These are phyloP conservation scores for Fusarium dlaminii DNA, from an alignment of 2,329 filamentous ascomycete genomes.

Conservation along the genomic window DNA sequence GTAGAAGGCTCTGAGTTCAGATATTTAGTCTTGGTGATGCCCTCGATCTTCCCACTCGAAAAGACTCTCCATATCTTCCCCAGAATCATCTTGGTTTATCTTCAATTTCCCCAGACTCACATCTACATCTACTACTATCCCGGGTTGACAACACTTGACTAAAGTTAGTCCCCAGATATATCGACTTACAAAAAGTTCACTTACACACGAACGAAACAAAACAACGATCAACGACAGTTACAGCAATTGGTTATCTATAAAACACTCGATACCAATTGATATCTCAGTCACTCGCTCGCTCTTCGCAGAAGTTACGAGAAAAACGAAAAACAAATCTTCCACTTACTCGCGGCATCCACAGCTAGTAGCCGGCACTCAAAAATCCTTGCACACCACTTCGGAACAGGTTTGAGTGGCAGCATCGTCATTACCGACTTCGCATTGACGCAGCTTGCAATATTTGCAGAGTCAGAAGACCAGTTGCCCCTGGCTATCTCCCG, in stretches of 20 bases:
- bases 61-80: slow-evolving; percentile 37
- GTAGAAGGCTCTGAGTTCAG: slow-evolving; percentile 28
- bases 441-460: slow-evolving; percentile 6
- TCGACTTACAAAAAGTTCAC: slow-evolving; percentile 23
- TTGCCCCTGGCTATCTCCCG: slow-evolving; percentile 35
- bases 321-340: slow-evolving; percentile 19
- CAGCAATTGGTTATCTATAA: slow-evolving; percentile 3
- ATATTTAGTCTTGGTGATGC: slow-evolving; percentile 42
- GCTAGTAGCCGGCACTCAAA: slow-evolving; percentile 22
- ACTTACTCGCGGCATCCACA: slow-evolving; percentile 19
- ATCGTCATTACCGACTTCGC: slow-evolving; percentile 27
- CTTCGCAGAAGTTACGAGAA: slow-evolving; percentile 7
- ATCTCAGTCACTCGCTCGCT: slow-evolving; percentile 3
- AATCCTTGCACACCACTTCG: slow-evolving; percentile 28
- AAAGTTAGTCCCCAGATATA: slow-evolving; percentile 19
- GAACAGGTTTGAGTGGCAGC: slow-evolving; percentile 23
- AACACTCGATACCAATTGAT: slow-evolving; percentile 20
- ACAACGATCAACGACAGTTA: not conserved
- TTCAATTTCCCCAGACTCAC: slow-evolving; percentile 34
- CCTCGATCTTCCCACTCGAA: slow-evolving; percentile 32
- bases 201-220: slow-evolving; percentile 21
- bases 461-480: slow-evolving; percentile 25
- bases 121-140: not conserved
- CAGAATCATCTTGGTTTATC: slow-evolving; percentile 22
- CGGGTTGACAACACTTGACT: slow-evolving; percentile 13